Conservation (phyloP, 805 yeast genomes). For the Blastobotrys chiropterorum region DNA sequence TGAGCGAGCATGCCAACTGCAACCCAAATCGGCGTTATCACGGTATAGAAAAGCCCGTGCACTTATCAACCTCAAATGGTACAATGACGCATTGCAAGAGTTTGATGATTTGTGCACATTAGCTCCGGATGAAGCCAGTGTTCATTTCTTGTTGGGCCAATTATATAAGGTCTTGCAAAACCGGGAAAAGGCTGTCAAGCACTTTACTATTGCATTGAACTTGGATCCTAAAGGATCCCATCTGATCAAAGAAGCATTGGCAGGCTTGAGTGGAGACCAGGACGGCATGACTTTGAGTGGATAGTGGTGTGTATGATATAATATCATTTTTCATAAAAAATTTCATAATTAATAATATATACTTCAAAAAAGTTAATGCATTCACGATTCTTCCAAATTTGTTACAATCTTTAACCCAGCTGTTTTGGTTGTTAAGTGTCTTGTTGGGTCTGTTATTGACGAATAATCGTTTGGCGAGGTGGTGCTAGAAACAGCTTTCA, state of each 20-base stretch:
- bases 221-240: slow-evolving; percentile 91
- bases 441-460: slow-evolving; percentile 9
- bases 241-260: slow-evolving; percentile 78
- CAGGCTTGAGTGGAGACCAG: slow-evolving; percentile 24
- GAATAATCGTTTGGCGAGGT: slow-evolving; percentile 1
- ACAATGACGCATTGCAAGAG: slow-evolving; percentile 63
- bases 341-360: neutral
- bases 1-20: slow-evolving; percentile 73
- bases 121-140: slow-evolving; percentile 94
- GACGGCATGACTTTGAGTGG: neutral
- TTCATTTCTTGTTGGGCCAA: slow-evolving; percentile 84
- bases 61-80: slow-evolving; percentile 63
- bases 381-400: slow-evolving; percentile 13
- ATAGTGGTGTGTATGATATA: neutral
- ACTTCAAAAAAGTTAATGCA: neutral
- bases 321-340: no score
- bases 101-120: slow-evolving; percentile 65
- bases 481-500: slow-evolving; percentile 9
- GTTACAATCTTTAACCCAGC: slow-evolving; percentile 22
- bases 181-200: slow-evolving; percentile 71
- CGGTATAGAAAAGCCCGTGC: slow-evolving; percentile 84
- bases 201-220: slow-evolving; percentile 82
- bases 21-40: slow-evolving; percentile 81
- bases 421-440: slow-evolving; percentile 21
- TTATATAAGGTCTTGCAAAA: slow-evolving; percentile 71